These are phyloP conservation scores for Rhododendron mucronatum DNA, from an alignment of 148 eudicot genomes.

Conservation along the genomic window DNA sequence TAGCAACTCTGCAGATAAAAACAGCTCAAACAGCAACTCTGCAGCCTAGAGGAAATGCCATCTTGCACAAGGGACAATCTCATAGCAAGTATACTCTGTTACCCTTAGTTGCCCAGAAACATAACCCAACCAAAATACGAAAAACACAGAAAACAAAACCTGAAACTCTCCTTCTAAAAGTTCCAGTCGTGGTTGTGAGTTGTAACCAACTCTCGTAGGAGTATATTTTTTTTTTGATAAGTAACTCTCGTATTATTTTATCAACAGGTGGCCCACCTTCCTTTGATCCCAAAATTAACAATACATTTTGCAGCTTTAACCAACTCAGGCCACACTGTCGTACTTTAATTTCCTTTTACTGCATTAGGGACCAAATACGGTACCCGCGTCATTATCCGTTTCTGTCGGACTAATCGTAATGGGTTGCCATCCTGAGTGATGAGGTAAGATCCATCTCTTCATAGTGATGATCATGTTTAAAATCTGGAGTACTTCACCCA, in stretches of 20 bases:
- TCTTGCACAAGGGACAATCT: conserved; percentile 1
- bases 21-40: neutral
- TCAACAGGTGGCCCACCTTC: conserved; percentile 7
- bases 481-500: conserved; percentile 50
- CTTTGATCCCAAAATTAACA: conserved; percentile 11
- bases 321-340: conserved; percentile 15
- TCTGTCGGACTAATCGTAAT: conserved; percentile 30
- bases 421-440: conserved; percentile 64
- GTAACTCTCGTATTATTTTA: neutral
- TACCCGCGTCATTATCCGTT: conserved; percentile 14
- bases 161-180: neutral
- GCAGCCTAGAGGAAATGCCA: neutral
- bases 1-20: neutral
- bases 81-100: neutral
- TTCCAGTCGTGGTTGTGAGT: neutral
- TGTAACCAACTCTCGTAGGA: neutral
- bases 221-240: too few relatives aligned
- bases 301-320: conserved; percentile 7
- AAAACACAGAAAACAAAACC: neutral
- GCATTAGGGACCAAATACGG: conserved; percentile 23
- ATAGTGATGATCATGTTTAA: conserved; percentile 35
- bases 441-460: conserved; percentile 51
- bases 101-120: neutral
- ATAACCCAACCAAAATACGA: neutral
- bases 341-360: neutral